Percentiles rank a stretch among this genome's conserved stretches.
These are phyloP conservation scores for Sphaerobolus stellatus DNA, from an alignment of 1,284 basidiomycete species.

Conservation along the genomic window DNA sequence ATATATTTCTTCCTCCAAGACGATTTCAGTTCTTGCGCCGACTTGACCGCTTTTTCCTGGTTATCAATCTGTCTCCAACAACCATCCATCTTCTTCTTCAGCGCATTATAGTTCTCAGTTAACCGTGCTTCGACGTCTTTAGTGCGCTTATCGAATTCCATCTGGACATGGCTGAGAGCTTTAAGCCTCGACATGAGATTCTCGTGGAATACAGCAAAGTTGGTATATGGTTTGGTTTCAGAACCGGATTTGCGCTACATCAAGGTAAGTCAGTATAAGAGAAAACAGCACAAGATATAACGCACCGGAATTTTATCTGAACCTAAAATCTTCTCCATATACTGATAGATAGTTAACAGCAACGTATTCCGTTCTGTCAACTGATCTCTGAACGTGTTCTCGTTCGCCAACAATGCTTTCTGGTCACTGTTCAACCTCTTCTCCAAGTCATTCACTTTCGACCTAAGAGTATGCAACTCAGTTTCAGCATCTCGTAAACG, in stretches of 20 bases:
- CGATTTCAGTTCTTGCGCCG: conserved; percentile 79
- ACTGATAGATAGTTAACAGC: conserved; percentile 89
- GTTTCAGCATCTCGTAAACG: conserved; percentile 62
- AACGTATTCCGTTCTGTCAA: conserved; percentile 91
- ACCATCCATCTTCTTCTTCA: conserved; percentile 85
- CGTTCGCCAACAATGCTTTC: conserved; percentile 65
- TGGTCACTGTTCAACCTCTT: conserved; percentile 83
- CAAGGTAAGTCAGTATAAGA: conserved; percentile 4
- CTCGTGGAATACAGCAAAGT: conserved; percentile 93
- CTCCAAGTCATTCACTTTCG: conserved; percentile 75
- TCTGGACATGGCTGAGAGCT: conserved; percentile 77
- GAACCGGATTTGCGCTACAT: conserved; percentile 66
- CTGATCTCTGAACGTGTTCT: conserved; percentile 85
- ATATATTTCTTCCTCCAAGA: conserved; percentile 84
- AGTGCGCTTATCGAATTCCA: conserved; percentile 82
- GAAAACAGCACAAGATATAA: conserved; percentile 19
- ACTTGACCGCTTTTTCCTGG: conserved; percentile 87
- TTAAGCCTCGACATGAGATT: conserved; percentile 88
- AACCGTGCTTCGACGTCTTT: conserved; percentile 79
- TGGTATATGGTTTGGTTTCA: conserved; percentile 88
- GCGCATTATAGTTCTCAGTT: conserved; percentile 68
- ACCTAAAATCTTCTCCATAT: conserved; percentile 91
- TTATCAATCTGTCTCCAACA: conserved; percentile 93
- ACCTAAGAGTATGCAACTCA: conserved; percentile 57
- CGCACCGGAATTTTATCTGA: conserved; percentile 81